Percentiles rank a stretch among this genome's conserved stretches.
Evolutionary conservation across 2,329 filamentous ascomycete genomes (phyloP).

Genomic region (Proliferodiscus dingleyae): DNA sequence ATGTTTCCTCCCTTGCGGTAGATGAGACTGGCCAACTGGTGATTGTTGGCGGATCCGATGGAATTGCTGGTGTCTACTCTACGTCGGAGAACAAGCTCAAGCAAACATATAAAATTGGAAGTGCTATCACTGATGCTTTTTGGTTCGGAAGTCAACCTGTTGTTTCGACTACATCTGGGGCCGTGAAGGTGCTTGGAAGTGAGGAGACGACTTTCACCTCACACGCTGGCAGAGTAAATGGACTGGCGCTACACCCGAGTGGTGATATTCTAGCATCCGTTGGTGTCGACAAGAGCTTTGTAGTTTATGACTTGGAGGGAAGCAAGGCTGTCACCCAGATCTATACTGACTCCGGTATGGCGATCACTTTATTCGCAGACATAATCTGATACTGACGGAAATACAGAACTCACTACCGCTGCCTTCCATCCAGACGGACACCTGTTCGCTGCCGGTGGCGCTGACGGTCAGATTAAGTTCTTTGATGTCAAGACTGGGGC

Average conservation of each 20-base stretch:
- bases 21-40: slow-evolving; percentile 55
- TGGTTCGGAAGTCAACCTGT: slow-evolving; percentile 37
- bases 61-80: slow-evolving; percentile 69
- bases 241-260: slow-evolving; percentile 75
- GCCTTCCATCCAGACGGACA: slow-evolving; percentile 97
- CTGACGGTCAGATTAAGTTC: slow-evolving; percentile 75
- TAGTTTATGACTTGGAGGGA: slow-evolving; percentile 74
- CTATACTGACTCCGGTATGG: slow-evolving; percentile 74
- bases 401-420: slow-evolving; percentile 51
- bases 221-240: slow-evolving; percentile 77
- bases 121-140: slow-evolving; percentile 51
- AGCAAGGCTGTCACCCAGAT: slow-evolving; percentile 70
- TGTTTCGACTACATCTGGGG: slow-evolving; percentile 39
- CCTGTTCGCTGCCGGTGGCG: slow-evolving; percentile 79
- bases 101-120: slow-evolving; percentile 33
- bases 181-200: slow-evolving; percentile 72
- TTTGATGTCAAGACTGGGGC: slow-evolving; percentile 81
- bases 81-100: slow-evolving; percentile 70
- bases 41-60: slow-evolving; percentile 58
- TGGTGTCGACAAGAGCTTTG: slow-evolving; percentile 86
- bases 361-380: not conserved
- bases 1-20: slow-evolving; percentile 51
- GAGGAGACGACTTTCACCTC: slow-evolving; percentile 65
- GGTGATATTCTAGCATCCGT: slow-evolving; percentile 81
- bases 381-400: slow-evolving; percentile 10